Base-by-base conservation (phyloP, 768 basidiomycete genomes). In the Floccularia luteovirens region DNA sequence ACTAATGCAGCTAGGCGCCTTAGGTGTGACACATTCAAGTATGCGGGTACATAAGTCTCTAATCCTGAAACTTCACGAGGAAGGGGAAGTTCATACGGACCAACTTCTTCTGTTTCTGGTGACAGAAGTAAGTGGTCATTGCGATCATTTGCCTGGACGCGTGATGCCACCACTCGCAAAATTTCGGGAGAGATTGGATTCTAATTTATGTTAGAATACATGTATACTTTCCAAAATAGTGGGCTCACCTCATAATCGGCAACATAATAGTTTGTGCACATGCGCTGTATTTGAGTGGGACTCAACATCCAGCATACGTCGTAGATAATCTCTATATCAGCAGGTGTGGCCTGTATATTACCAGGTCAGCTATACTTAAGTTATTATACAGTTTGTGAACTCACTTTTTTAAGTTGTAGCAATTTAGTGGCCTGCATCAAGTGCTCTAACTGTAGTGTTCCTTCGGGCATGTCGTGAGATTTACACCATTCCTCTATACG, bases 261-360 rank as follows among this genome's bases (percentile, higher is more conserved):
- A 45, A 94, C 93, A 56, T 96, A 97, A 66, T 98, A 97, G 60
- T 94, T 94, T 43, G 89, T 90, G 61, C 96, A 97, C 81, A 99
- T 92, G 58, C 96, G 85, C 67, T 98, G 96, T 48, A 99, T 98
- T 61, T 99, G 96, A 63, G 93, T 93, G 1, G 96, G 96, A 47
- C 91, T 97, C 32, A 99, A 72, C 86, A 98, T 98, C 94, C 96
- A 98, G 70, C 94, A 98, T 45, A 99, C 94, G 55, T 93, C 90
- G 59, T 96, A 98, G 52, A 99, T 94, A 54, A 98, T 98, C 64
- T 98, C 93, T 46, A 99, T 96, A 57, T 98, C 96, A 17, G 86
- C 84, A 24, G 89, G 75, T 2, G 92, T 89, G 10, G 93, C 85
- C 91, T 93, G 45, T 23, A 33, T 21, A 41, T n/a, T n/a, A 13